Evolutionary conservation across 2,329 filamentous ascomycete species (phyloP).

Genomic region (Xylaria sp.): DNA sequence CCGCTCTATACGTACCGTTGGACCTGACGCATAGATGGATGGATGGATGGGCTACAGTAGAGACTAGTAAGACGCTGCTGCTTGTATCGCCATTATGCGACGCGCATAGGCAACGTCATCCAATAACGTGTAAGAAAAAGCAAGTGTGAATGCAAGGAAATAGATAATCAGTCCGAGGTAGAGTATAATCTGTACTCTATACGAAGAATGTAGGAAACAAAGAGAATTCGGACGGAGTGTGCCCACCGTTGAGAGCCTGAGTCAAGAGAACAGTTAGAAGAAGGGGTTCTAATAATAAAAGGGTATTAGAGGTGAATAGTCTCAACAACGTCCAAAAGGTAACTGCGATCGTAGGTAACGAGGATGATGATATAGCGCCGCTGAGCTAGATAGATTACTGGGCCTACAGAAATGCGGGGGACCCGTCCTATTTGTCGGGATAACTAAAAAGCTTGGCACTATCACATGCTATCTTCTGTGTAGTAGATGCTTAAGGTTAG

Average conservation of each 20-base stretch:
- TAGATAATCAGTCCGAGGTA: too few relatives aligned
- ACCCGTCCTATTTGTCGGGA: conserved; percentile 21
- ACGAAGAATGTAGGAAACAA: too few relatives aligned
- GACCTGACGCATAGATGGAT: not conserved
- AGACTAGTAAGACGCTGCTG: not conserved
- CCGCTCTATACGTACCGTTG: not conserved
- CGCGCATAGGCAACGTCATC: conserved; percentile 15
- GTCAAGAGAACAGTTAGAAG: not conserved
- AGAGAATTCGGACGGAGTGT: too few relatives aligned
- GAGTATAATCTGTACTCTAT: too few relatives aligned
- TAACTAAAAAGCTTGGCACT: conserved; percentile 40
- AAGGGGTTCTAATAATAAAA: too few relatives aligned
- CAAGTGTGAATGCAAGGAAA: not conserved
- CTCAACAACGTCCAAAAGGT: too few relatives aligned
- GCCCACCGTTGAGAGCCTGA: not conserved
- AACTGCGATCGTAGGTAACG: too few relatives aligned
- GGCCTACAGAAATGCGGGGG: not conserved
- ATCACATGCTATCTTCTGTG: conserved; percentile 41
- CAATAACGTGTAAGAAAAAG: not conserved
- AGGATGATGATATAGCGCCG: too few relatives aligned
- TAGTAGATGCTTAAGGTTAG: too few relatives aligned
- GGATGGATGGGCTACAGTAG: not conserved
- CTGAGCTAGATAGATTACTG: too few relatives aligned
- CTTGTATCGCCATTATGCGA: not conserved
- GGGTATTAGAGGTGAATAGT: too few relatives aligned